phyloP scores from a whole-genome alignment of 305 asterid genomes.

The Caryopteris hybrid region DNA sequence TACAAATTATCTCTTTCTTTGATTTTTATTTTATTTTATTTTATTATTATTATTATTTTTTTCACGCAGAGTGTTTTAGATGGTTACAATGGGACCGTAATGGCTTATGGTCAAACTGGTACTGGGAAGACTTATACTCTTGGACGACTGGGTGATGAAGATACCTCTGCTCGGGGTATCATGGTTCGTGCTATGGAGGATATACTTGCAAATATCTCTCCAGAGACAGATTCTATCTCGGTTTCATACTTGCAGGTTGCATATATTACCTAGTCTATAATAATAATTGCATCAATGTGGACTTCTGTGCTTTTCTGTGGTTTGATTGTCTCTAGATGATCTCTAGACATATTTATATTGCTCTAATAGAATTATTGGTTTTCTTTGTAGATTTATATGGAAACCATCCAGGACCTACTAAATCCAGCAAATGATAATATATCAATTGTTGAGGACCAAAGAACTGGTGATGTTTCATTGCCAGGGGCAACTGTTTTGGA shows the following conservation, averaged over 20 bases:
- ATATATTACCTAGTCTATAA: conserved; percentile 8
- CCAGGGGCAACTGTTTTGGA: conserved; percentile 96
- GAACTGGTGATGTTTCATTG: conserved; percentile 89
- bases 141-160: conserved; percentile 95
- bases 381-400: conserved; percentile 87
- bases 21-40: no score
- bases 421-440: conserved; percentile 93
- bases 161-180: conserved; percentile 95
- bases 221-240: conserved; percentile 67
- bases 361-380: conserved; percentile 23
- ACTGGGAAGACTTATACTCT: conserved; percentile 98
- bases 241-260: conserved; percentile 95
- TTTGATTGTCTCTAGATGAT: conserved; percentile 11
- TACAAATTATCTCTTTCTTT: background rate
- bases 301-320: conserved; percentile 13
- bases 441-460: conserved; percentile 91
- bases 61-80: conserved; percentile 81
- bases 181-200: conserved; percentile 99
- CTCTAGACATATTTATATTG: conserved; percentile 7
- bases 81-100: conserved; percentile 97
- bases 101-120: conserved; percentile 99
- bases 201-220: conserved; percentile 74
- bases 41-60: no score
- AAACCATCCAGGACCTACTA: conserved; percentile 89
- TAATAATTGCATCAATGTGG: conserved; percentile 4